Evolutionary conservation across 2,329 filamentous ascomycete species (phyloP).

Genomic region (Emmonsia crescens): DNA sequence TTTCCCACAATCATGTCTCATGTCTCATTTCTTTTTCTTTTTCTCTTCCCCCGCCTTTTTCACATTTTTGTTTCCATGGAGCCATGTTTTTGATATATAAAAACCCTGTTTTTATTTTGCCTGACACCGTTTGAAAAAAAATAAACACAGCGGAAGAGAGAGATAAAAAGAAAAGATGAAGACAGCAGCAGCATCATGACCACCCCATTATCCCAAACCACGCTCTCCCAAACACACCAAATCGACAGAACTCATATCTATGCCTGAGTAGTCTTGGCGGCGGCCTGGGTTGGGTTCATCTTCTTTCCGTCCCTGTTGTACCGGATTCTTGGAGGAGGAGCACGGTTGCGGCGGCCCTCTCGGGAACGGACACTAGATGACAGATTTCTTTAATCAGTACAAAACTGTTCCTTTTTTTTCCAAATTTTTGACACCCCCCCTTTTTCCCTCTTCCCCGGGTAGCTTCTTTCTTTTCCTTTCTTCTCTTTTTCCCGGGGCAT

Average conservation of each 20-base stretch:
- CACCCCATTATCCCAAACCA: background rate
- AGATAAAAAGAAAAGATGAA: background rate
- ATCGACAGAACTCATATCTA: constrained; percentile 1
- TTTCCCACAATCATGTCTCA: background rate
- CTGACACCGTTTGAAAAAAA: constrained; percentile 20
- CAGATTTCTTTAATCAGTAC: background rate
- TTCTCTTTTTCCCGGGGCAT: background rate
- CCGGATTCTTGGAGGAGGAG: constrained; percentile 89
- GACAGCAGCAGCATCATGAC: background rate
- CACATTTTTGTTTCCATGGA: background rate
- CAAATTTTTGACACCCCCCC: background rate
- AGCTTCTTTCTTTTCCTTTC: background rate
- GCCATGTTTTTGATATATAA: background rate
- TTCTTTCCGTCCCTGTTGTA: constrained; percentile 99
- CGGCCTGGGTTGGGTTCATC: constrained; percentile 75
- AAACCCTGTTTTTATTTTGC: constrained; percentile 19
- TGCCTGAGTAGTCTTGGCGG: constrained; percentile 49
- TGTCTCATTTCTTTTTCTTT: background rate
- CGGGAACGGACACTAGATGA: constrained; percentile 79
- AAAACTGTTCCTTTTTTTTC: background rate
- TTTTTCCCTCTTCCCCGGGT: too few relatives aligned
- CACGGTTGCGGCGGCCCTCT: constrained; percentile 96
- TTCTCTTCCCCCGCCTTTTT: background rate
- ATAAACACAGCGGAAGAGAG: background rate
- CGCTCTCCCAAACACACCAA: background rate